Evolutionary conservation across 306 rosid genomes (phyloP).

Genomic region (Sechiopsis laciniata): DNA sequence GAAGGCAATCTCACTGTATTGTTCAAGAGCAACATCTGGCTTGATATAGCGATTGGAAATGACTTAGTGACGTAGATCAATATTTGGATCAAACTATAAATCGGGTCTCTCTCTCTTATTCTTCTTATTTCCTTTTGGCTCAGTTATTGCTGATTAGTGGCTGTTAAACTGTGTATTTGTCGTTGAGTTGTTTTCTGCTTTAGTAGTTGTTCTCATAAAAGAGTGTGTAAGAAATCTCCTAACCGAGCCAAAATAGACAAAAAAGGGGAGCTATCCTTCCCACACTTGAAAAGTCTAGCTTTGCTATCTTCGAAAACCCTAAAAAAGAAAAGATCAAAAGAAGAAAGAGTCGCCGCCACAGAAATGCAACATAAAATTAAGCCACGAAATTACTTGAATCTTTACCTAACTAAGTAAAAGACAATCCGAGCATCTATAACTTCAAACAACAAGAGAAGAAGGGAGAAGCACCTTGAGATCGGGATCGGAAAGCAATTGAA

Average conservation of each 20-base stretch:
- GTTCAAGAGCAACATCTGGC: not conserved
- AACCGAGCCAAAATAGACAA: not conserved
- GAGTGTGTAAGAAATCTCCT: not conserved
- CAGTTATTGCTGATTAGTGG: not conserved
- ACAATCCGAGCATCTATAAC: not conserved
- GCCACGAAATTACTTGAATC: not conserved
- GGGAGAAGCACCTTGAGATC: slow-evolving; percentile 55
- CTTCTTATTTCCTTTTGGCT: not conserved
- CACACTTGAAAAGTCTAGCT: not conserved
- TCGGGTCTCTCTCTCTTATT: not conserved
- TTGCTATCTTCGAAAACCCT: not conserved
- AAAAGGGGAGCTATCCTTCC: not conserved
- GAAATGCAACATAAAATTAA: not conserved
- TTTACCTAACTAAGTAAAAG: too few relatives aligned
- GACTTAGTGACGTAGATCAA: not conserved
- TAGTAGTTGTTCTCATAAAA: not conserved
- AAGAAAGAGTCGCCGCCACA: not conserved
- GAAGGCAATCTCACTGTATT: not conserved
- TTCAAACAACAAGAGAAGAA: slow-evolving; percentile 1
- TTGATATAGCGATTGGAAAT: not conserved
- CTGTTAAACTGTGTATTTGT: not conserved
- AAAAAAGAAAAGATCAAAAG: not conserved
- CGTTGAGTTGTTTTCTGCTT: not conserved
- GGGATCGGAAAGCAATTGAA: slow-evolving; percentile 51
- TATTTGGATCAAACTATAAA: not conserved